Evolutionary conservation across 2,329 filamentous ascomycete species (phyloP).

Genomic region (Cercospora zeina): DNA sequence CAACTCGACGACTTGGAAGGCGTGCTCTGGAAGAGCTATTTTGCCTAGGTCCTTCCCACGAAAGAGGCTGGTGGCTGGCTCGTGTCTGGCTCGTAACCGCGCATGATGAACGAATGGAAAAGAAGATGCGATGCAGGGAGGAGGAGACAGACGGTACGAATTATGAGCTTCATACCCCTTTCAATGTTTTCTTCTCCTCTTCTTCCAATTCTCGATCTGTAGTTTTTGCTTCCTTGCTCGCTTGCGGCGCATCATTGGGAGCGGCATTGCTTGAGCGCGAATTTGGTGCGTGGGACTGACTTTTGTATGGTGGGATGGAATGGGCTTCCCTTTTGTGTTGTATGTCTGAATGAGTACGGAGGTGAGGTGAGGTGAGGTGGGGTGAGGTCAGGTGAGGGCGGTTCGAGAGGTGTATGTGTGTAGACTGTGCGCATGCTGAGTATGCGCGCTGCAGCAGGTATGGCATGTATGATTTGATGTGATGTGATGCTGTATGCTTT

Average conservation of each 20-base stretch:
- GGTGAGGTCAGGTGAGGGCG: no score
- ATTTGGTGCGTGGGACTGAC: no score
- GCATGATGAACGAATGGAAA: neutral
- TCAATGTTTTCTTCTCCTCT: neutral
- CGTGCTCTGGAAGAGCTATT: slow-evolving; percentile 99
- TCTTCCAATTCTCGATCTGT: neutral
- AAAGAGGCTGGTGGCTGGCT: neutral
- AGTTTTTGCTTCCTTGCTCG: neutral
- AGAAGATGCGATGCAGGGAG: neutral
- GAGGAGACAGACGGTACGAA: slow-evolving; percentile 4
- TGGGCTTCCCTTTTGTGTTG: no score
- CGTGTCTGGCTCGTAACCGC: neutral
- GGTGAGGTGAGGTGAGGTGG: no score
- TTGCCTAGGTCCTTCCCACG: slow-evolving; percentile 60
- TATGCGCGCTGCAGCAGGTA: no score
- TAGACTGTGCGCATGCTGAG: no score
- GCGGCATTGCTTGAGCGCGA: neutral
- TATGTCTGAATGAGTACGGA: no score
- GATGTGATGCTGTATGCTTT: no score
- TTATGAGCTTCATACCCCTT: slow-evolving; percentile 10
- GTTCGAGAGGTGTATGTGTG: no score
- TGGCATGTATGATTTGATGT: no score
- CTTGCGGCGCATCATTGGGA: neutral
- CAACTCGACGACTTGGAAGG: slow-evolving; percentile 94
- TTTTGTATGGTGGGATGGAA: neutral